phyloP scores from a whole-genome alignment of 805 yeast species.

The Wickerhamomyces subpelliculosus region DNA sequence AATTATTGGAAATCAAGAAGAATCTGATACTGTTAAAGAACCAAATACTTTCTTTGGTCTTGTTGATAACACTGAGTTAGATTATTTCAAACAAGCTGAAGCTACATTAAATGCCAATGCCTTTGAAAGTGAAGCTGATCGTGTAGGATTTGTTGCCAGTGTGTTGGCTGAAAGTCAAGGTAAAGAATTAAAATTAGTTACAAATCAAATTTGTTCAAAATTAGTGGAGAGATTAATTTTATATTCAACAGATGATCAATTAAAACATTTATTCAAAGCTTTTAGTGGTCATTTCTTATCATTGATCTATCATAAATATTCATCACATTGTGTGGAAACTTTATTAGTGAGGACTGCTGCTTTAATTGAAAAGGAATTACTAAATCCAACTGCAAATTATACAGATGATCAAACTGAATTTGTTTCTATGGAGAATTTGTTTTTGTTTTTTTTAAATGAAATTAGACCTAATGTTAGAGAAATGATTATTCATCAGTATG shows the following conservation, averaged over 20 bases:
- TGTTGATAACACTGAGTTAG: slow-evolving; percentile 76
- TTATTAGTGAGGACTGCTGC: slow-evolving; percentile 70
- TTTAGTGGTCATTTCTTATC: slow-evolving; percentile 72
- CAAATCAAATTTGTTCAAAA: slow-evolving; percentile 93
- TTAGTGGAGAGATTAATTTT: slow-evolving; percentile 81
- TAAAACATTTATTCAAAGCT: slow-evolving; percentile 56
- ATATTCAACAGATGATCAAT: slow-evolving; percentile 54
- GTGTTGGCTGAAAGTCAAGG: slow-evolving; percentile 83
- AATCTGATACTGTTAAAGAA: slow-evolving; percentile 9
- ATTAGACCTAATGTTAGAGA: slow-evolving; percentile 49
- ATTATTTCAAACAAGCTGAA: slow-evolving; percentile 91
- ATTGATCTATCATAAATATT: slow-evolving; percentile 78
- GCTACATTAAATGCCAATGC: slow-evolving; percentile 76
- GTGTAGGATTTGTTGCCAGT: slow-evolving; percentile 61
- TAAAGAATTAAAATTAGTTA: slow-evolving; percentile 84
- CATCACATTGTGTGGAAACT: slow-evolving; percentile 92
- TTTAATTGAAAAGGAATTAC: slow-evolving; percentile 64
- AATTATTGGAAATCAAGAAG: slow-evolving; percentile 6
- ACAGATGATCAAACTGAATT: slow-evolving; percentile 27
- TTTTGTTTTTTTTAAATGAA: slow-evolving; percentile 60
- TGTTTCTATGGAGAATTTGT: slow-evolving; percentile 59
- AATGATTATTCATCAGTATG: slow-evolving; percentile 72
- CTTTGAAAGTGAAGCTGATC: slow-evolving; percentile 68
- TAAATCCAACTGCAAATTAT: slow-evolving; percentile 34
- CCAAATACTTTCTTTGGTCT: slow-evolving; percentile 72